A percentile compares a stretch with the other conserved stretches of the same genome.
These are phyloP conservation scores for Penstemon davidsonii DNA, from an alignment of 257 asterid species.

Conservation along the genomic window DNA sequence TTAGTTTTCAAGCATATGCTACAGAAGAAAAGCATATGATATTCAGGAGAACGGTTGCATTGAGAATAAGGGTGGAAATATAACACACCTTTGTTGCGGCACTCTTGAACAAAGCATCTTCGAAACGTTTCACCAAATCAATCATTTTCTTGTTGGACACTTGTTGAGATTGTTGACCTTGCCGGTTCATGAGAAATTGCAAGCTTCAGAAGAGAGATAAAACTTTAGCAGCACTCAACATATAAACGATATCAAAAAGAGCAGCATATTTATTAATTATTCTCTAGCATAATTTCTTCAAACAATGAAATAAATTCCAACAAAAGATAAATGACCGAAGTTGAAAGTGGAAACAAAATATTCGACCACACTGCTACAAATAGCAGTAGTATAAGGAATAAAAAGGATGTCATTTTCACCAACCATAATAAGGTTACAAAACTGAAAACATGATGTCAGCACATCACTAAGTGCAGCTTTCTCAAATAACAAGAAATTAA, in stretches of 20 bases:
- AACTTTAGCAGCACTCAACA: conserved; percentile 23
- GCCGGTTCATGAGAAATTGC: conserved; percentile 56
- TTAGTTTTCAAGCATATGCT: background rate
- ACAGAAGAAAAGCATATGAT: conserved; percentile 2
- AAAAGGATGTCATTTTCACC: background rate
- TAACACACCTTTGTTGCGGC: conserved; percentile 66
- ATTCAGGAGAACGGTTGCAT: conserved; percentile 14
- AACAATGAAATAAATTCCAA: conserved; percentile 12
- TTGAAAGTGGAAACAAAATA: conserved; percentile 3
- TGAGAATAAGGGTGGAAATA: conserved; percentile 8
- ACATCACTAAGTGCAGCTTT: background rate
- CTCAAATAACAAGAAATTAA: conserved; percentile 9
- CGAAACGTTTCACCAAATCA: conserved; percentile 77
- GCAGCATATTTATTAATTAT: conserved; percentile 10
- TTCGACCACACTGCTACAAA: conserved; percentile 1
- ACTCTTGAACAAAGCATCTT: conserved; percentile 64
- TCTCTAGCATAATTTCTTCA: background rate
- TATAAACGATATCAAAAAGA: conserved; percentile 14
- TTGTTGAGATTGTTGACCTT: conserved; percentile 47
- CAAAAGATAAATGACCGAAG: conserved; percentile 13
- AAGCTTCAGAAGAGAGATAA: conserved; percentile 49
- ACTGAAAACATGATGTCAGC: background rate
- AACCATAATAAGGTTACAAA: conserved; percentile 10
- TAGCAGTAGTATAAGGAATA: background rate
- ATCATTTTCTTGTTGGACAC: conserved; percentile 43